These are phyloP conservation scores for Fusarium foetens DNA, from an alignment of 2,329 filamentous ascomycete species.

Conservation along the genomic window DNA sequence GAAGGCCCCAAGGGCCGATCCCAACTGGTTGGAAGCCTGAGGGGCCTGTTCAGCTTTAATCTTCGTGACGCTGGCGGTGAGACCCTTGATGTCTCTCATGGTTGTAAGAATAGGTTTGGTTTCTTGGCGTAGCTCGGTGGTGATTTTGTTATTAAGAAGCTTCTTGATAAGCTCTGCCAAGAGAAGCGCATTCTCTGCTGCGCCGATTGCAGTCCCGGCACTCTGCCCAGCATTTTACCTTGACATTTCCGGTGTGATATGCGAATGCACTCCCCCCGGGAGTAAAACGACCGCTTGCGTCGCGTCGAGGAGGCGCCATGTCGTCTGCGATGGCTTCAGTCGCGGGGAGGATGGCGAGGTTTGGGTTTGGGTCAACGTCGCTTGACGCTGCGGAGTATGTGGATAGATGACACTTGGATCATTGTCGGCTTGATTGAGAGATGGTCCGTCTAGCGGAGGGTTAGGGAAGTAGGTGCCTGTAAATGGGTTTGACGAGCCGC, in stretches of 20 bases:
- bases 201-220: fast-evolving
- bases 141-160: too few relatives aligned
- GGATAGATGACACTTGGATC: neutral
- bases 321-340: neutral
- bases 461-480: neutral
- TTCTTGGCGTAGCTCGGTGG: too few relatives aligned
- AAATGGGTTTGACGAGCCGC: fast-evolving
- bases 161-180: neutral
- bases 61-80: too few relatives aligned
- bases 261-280: neutral
- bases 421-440: fast-evolving
- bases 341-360: neutral
- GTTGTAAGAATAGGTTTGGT: too few relatives aligned
- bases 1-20: too few relatives aligned
- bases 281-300: neutral
- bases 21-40: too few relatives aligned
- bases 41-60: too few relatives aligned
- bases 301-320: neutral
- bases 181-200: neutral
- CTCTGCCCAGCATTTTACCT: neutral
- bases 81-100: too few relatives aligned
- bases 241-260: fast-evolving
- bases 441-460: neutral
- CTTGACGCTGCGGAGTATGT: neutral
- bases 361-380: neutral